Percentiles rank a stretch among this genome's conserved stretches.
Conservation (phyloP, 257 asterid genomes). For the Solanum okadae region DNA sequence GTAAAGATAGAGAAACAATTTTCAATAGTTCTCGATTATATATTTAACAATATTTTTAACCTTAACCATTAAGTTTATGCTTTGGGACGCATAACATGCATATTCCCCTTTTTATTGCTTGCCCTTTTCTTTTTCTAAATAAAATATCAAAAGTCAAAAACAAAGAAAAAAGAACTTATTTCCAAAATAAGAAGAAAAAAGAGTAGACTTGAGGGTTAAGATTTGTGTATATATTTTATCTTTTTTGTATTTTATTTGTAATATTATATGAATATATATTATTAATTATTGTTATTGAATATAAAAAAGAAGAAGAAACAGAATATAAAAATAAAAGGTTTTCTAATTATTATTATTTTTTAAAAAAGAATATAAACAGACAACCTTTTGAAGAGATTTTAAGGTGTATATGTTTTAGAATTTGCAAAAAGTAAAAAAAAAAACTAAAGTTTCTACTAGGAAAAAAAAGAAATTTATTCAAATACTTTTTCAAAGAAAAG, state of each 20-base stretch:
- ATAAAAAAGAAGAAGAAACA: not conserved
- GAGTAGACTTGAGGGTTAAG: not conserved
- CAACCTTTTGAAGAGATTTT: no score
- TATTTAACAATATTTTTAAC: not conserved
- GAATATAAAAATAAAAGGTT: no score
- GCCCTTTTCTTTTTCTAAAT: not conserved
- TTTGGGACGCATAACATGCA: not conserved
- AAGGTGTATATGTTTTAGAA: no score
- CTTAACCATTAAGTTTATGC: not conserved
- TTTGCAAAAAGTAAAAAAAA: no score
- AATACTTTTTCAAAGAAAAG: no score
- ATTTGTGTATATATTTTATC: not conserved
- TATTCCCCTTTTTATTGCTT: not conserved
- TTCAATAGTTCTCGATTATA: rapidly evolving
- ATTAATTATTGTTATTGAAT: not conserved
- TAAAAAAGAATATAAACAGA: no score
- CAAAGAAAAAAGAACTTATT: not conserved
- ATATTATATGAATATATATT: no score
- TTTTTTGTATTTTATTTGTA: not conserved
- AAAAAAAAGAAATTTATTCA: no score
- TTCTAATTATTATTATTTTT: no score
- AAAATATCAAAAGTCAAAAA: not conserved
- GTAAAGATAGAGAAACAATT: no score
- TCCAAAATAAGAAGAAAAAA: not conserved
- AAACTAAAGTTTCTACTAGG: no score